phyloP scores from a whole-genome alignment of 2,329 filamentous ascomycete genomes.

The Venturia pyrina region DNA sequence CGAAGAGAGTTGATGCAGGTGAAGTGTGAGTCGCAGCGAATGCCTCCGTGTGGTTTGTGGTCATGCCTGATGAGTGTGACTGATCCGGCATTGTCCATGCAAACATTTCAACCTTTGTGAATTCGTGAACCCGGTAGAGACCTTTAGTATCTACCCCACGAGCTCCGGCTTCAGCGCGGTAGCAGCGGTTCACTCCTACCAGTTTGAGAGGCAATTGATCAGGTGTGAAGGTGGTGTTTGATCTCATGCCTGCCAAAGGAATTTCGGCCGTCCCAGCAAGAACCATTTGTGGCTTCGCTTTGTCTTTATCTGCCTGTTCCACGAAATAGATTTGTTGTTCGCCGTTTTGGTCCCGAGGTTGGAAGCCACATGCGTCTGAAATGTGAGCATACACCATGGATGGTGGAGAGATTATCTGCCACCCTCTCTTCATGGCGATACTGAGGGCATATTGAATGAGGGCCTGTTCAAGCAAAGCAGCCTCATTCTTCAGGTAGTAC shows the following conservation, averaged over 20 bases:
- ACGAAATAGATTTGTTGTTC: constrained; percentile 89
- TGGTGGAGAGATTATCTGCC: constrained; percentile 73
- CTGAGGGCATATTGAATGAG: constrained; percentile 76
- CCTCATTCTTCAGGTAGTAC: constrained; percentile 93
- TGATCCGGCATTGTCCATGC: constrained; percentile 65
- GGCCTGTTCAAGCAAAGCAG: constrained; percentile 87
- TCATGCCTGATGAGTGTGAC: background rate
- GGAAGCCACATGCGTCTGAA: constrained; percentile 83
- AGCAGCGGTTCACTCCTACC: constrained; percentile 84
- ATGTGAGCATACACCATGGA: constrained; percentile 90
- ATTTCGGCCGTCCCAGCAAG: constrained; percentile 91
- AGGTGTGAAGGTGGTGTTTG: constrained; percentile 57
- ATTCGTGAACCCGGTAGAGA: constrained; percentile 93
- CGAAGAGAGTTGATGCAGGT: constrained; percentile 52
- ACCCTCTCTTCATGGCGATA: constrained; percentile 62
- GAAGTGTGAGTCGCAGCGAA: constrained; percentile 21
- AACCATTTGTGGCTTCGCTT: constrained; percentile 54
- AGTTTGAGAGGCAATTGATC: constrained; percentile 63
- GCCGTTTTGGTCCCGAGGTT: constrained; percentile 78
- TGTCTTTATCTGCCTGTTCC: constrained; percentile 54
- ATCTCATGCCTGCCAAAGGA: constrained; percentile 82
- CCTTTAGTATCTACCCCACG: constrained; percentile 87
- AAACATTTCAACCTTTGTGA: constrained; percentile 97
- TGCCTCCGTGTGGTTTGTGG: constrained; percentile 8
- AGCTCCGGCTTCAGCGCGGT: constrained; percentile 87